A percentile compares a stretch with the other conserved stretches of the same genome.
phyloP scores from a whole-genome alignment of 2,329 filamentous ascomycete species.

The Exserohilum rostratum region DNA sequence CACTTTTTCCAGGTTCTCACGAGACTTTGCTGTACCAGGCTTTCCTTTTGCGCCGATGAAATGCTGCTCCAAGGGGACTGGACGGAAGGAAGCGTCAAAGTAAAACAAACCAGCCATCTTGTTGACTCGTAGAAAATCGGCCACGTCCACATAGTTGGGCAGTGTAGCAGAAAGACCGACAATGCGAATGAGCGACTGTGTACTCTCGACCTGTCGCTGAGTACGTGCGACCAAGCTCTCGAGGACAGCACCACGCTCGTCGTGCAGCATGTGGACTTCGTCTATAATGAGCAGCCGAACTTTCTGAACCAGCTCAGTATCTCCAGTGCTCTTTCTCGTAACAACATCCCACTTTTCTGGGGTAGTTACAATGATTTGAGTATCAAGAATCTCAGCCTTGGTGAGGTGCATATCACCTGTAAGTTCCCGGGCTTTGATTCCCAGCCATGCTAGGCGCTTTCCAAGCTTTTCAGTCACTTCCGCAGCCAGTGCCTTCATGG shows the following conservation, averaged over 20 bases:
- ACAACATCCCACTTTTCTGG: constrained; percentile 99
- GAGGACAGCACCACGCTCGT: constrained; percentile 93
- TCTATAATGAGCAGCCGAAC: constrained; percentile 96
- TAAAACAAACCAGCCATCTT: constrained; percentile 92
- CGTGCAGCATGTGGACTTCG: constrained; percentile 99
- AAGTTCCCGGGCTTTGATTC: constrained; percentile 87
- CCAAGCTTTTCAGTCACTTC: constrained; percentile 95
- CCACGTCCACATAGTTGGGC: constrained; percentile 95
- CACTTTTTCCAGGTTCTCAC: constrained; percentile 85
- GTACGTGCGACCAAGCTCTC: constrained; percentile 96
- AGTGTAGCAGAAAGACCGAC: constrained; percentile 94
- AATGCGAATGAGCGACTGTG: constrained; percentile 94
- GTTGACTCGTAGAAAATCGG: constrained; percentile 96
- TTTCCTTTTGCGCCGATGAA: constrained; percentile 97
- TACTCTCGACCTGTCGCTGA: constrained; percentile 95
- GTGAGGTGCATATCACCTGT: constrained; percentile 99
- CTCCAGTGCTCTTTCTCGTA: constrained; percentile 93
- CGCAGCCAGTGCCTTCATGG: constrained; percentile 97
- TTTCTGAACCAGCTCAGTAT: constrained; percentile 97
- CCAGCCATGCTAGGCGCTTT: constrained; percentile 90
- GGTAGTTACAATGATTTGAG: constrained; percentile 97
- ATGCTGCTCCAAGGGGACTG: constrained; percentile 94
- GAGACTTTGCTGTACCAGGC: constrained; percentile 76
- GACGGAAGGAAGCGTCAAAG: constrained; percentile 93
- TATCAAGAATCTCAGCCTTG: constrained; percentile 92